Evolutionary conservation across 352 stramenopile species (phyloP).

Genomic region (Phytophthora litchii): DNA sequence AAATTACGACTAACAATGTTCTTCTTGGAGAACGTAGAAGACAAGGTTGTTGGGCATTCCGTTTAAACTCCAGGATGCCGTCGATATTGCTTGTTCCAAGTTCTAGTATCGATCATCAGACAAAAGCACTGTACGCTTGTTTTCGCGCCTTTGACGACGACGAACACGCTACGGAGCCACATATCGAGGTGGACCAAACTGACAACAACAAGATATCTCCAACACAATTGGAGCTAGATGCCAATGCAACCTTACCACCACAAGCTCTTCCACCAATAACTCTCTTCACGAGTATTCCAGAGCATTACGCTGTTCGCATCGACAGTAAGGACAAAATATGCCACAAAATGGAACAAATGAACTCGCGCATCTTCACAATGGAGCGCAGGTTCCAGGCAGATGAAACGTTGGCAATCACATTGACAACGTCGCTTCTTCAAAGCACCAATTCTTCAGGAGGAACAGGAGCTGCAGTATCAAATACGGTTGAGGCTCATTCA

Average conservation of each 20-base stretch:
- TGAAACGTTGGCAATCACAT: conserved; percentile 38
- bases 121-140: conserved; percentile 48
- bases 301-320: conserved; percentile 32
- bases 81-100: conserved; percentile 51
- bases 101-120: conserved; percentile 41
- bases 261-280: conserved; percentile 33
- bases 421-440: conserved; percentile 52
- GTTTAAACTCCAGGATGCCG: conserved; percentile 28
- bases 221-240: too few species aligned
- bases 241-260: not conserved
- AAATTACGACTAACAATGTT: conserved; percentile 32
- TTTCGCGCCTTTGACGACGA: conserved; percentile 32
- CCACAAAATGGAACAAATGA: conserved; percentile 49
- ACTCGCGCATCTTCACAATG: conserved; percentile 43
- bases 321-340: conserved; percentile 33
- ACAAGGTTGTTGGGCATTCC: conserved; percentile 56
- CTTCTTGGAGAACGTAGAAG: conserved; percentile 53
- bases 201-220: not conserved
- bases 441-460: conserved; percentile 43
- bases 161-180: conserved; percentile 18
- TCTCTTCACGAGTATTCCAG: conserved; percentile 49
- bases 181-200: conserved; percentile 9
- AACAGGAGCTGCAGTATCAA: conserved; percentile 38
- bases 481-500: conserved; percentile 15
- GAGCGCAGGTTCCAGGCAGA: conserved; percentile 24